Conservation (phyloP, 2,329 filamentous ascomycete genomes). For the Venturia asperata region DNA sequence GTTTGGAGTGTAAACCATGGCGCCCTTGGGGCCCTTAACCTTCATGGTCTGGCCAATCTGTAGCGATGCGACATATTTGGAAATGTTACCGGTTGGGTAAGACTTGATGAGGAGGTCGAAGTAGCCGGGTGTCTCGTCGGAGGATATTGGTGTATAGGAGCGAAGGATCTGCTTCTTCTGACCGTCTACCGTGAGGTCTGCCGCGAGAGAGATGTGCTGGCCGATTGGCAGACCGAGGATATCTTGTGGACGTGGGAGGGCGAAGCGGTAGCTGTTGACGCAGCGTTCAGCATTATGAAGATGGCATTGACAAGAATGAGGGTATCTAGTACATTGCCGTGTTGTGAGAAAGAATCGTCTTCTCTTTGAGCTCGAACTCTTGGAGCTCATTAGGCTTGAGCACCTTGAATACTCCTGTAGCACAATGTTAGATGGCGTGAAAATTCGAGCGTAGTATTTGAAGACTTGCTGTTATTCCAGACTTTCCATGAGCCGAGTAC, state of each 20-base stretch:
- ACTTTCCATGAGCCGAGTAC: conserved; percentile 65
- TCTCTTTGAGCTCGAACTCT: conserved; percentile 86
- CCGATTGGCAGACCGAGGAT: conserved; percentile 96
- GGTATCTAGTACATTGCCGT: conserved; percentile 68
- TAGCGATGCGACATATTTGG: conserved; percentile 79
- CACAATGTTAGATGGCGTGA: conserved; percentile 14
- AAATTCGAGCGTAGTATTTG: too few relatives aligned
- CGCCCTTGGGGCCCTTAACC: conserved; percentile 89
- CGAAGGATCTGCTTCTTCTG: conserved; percentile 37
- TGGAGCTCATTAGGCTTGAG: conserved; percentile 85
- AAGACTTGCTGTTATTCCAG: conserved; percentile 57
- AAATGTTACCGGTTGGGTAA: conserved; percentile 96
- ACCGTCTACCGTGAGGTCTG: conserved; percentile 34
- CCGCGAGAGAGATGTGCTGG: conserved; percentile 96
- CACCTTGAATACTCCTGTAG: conserved; percentile 65
- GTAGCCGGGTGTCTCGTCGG: conserved; percentile 58
- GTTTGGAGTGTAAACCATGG: conserved; percentile 95
- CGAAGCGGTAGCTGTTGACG: conserved; percentile 72
- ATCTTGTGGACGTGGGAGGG: conserved; percentile 65
- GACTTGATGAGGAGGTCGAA: conserved; percentile 98
- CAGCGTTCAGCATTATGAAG: conserved; percentile 6
- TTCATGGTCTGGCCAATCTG: conserved; percentile 74
- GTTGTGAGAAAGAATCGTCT: conserved; percentile 95
- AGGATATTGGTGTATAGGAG: conserved; percentile 38
- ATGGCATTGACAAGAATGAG: neutral